Evolutionary conservation across 345 rosid genomes (phyloP).

Genomic region (Salix viminalis): DNA sequence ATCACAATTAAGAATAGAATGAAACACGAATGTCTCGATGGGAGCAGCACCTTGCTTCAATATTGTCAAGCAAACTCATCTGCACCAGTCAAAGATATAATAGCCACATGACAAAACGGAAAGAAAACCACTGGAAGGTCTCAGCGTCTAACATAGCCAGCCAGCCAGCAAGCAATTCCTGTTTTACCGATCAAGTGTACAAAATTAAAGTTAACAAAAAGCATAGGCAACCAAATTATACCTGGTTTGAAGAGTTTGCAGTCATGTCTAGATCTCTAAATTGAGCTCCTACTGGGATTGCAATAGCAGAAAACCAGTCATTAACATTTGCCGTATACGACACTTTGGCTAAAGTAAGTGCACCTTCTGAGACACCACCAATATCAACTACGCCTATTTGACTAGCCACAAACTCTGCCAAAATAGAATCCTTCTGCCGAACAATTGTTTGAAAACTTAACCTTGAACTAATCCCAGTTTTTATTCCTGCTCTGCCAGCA

Average conservation of each 20-base stretch:
- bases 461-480: constrained; percentile 59
- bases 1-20: neutral
- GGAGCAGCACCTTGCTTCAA: neutral
- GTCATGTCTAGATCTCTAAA: constrained; percentile 55
- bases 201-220: neutral
- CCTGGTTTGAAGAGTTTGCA: constrained; percentile 46
- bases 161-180: too few species aligned
- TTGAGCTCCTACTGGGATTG: constrained; percentile 74
- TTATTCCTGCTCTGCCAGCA: constrained; percentile 49
- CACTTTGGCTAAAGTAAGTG: constrained; percentile 65
- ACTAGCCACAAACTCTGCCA: constrained; percentile 57
- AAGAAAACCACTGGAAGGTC: neutral
- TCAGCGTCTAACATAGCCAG: too few species aligned
- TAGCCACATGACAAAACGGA: neutral
- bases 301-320: constrained; percentile 68
- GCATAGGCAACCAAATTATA: constrained; percentile 16
- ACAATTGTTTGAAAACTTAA: constrained; percentile 61
- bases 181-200: neutral
- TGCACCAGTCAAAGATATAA: neutral
- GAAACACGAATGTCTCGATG: neutral
- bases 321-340: constrained; percentile 50
- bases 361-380: constrained; percentile 32
- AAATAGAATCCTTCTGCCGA: constrained; percentile 51
- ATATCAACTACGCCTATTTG: constrained; percentile 31
- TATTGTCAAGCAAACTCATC: neutral